Conservation (phyloP, 352 stramenopile species). For the Phytophthora palmivora region DNA sequence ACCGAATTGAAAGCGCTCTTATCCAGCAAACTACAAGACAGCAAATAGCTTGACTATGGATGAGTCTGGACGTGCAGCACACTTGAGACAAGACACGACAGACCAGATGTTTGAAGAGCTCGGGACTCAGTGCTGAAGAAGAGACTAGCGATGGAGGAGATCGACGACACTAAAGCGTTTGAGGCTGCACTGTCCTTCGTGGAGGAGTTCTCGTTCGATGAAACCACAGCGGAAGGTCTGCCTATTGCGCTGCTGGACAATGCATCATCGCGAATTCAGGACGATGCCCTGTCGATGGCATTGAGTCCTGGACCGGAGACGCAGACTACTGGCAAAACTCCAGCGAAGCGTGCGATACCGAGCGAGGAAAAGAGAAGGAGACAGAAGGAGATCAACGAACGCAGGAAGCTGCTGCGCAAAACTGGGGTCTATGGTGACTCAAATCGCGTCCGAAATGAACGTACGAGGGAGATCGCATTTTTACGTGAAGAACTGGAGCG, state of each 20-base stretch:
- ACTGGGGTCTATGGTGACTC: conserved; percentile 30
- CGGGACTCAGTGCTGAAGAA: too few species aligned
- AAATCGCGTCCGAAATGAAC: conserved; percentile 29
- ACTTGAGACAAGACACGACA: too few species aligned
- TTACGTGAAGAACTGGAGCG: conserved; percentile 61
- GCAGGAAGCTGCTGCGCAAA: conserved; percentile 39
- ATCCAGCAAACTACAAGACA: conserved; percentile 7
- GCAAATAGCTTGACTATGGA: conserved; percentile 1
- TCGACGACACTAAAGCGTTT: conserved; percentile 15
- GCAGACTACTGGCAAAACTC: not conserved
- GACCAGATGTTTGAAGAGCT: not conserved
- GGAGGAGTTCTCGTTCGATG: conserved; percentile 25
- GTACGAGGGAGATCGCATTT: conserved; percentile 65
- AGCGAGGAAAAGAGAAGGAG: conserved; percentile 6
- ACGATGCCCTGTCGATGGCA: not conserved
- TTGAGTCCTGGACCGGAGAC: not conserved
- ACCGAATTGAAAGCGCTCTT: conserved; percentile 50
- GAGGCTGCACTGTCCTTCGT: conserved; percentile 31
- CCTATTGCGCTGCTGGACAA: not conserved
- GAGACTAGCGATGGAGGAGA: conserved; percentile 1
- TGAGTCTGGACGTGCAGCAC: too few species aligned
- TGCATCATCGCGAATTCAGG: conserved; percentile 5
- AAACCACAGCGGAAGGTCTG: conserved; percentile 1
- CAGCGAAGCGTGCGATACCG: not conserved
- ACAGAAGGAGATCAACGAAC: conserved; percentile 17